These are phyloP conservation scores for Henckelia pumila DNA, from an alignment of 257 asterid genomes.

Conservation along the genomic window DNA sequence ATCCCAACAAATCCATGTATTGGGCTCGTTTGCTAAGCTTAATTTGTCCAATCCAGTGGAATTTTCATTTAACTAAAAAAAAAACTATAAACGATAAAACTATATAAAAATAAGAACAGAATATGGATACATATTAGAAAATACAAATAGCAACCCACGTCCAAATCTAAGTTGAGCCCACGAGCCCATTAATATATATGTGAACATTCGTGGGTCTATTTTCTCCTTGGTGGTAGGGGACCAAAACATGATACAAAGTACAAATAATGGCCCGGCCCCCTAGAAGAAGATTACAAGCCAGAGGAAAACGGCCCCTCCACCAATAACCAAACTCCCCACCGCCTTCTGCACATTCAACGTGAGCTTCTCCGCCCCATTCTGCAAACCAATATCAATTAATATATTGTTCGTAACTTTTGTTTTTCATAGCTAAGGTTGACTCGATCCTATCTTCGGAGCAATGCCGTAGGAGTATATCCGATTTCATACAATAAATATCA, in stretches of 20 bases:
- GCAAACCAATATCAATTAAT: neutral
- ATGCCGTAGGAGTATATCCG: no score
- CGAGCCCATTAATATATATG: neutral
- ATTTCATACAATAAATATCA: no score
- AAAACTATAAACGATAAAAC: no score
- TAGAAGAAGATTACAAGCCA: neutral
- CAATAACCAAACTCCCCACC: neutral
- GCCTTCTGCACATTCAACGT: neutral
- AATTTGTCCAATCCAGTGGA: neutral
- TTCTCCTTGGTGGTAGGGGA: neutral
- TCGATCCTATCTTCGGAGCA: no score
- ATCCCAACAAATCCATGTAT: no score
- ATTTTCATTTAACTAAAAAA: no score
- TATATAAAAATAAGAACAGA: no score
- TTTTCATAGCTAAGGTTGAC: no score
- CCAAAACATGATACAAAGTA: neutral
- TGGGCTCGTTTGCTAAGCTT: no score
- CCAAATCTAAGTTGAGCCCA: neutral
- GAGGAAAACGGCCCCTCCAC: neutral
- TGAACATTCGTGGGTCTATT: neutral
- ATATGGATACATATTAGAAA: neutral
- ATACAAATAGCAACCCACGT: neutral
- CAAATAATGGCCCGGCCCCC: neutral
- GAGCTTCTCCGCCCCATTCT: neutral
- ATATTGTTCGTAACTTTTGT: no score